These are phyloP conservation scores for Suhomyces kunorum DNA, from an alignment of 1,139 yeast genomes.

Conservation along the genomic window DNA sequence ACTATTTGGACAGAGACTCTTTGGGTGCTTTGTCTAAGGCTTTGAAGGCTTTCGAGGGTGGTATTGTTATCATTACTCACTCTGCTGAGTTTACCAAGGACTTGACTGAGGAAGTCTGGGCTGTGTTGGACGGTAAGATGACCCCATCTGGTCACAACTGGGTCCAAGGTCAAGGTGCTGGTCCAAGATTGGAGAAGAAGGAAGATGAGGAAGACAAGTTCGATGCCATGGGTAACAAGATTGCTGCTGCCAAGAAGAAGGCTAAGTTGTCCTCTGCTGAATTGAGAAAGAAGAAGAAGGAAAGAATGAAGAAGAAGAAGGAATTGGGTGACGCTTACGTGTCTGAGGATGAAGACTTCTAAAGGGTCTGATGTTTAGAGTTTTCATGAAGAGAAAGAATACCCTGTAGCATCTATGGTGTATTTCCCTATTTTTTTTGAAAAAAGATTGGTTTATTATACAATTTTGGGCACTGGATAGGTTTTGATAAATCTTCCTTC, in stretches of 20 bases:
- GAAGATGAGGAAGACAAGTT: slow-evolving; percentile 97
- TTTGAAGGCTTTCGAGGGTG: slow-evolving; percentile 98
- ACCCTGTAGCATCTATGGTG: slow-evolving; percentile 7
- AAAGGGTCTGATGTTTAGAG: slow-evolving; percentile 2
- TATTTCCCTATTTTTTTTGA: slow-evolving; percentile 13
- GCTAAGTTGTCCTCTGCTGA: slow-evolving; percentile 97
- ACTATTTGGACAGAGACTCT: slow-evolving; percentile 98
- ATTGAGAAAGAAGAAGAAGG: slow-evolving; percentile 99
- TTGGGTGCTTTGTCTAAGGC: slow-evolving; percentile 99
- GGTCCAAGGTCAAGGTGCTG: slow-evolving; percentile 99
- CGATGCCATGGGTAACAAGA: slow-evolving; percentile 99
- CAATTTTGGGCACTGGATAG: slow-evolving; percentile 12
- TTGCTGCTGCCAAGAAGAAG: slow-evolving; percentile 94
- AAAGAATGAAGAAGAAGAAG: slow-evolving; percentile 99
- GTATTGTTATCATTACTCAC: slow-evolving; percentile 99
- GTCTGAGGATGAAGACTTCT: slow-evolving; percentile 74
- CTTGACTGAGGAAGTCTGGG: slow-evolving; percentile 99
- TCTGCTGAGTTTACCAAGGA: slow-evolving; percentile 99
- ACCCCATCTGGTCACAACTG: slow-evolving; percentile 99
- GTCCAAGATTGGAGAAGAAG: slow-evolving; percentile 97
- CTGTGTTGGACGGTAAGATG: slow-evolving; percentile 96
- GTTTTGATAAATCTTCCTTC: slow-evolving; percentile 9
- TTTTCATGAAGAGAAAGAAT: slow-evolving; percentile 4
- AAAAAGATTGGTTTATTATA: slow-evolving; percentile 12
- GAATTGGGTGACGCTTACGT: slow-evolving; percentile 98